phyloP scores from a whole-genome alignment of 2,329 filamentous ascomycete genomes.

The Pseudopyrenochaeta lycopersici region DNA sequence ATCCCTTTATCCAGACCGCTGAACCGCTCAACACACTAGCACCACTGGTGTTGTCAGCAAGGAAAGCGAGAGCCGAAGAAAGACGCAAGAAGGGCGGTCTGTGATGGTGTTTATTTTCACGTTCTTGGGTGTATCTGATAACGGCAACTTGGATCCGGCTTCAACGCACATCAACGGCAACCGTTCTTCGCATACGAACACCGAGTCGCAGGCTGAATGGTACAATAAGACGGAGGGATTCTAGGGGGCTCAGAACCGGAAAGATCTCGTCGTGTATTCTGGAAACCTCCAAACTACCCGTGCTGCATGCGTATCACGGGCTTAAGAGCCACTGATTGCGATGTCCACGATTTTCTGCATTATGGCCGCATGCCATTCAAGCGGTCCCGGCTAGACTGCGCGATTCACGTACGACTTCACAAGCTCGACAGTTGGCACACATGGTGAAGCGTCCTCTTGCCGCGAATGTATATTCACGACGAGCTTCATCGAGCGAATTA shows the following conservation, averaged over 20 bases:
- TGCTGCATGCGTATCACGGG: not conserved
- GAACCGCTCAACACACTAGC: constrained; percentile 73
- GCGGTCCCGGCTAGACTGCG: not conserved
- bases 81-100: constrained; percentile 58
- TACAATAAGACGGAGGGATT: constrained; percentile 31
- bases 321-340: not conserved
- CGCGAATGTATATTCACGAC: constrained; percentile 5
- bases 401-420: constrained; percentile 6
- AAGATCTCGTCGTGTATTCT: not conserved
- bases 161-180: constrained; percentile 25
- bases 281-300: not conserved
- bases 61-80: constrained; percentile 85
- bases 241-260: not conserved
- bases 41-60: constrained; percentile 85
- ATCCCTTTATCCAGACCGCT: constrained; percentile 61
- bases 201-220: constrained; percentile 40
- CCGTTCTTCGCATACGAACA: constrained; percentile 25
- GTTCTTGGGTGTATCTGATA: constrained; percentile 36
- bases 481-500: constrained; percentile 18
- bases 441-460: constrained; percentile 17
- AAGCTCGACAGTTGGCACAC: constrained; percentile 14
- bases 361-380: not conserved
- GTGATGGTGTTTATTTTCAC: constrained; percentile 35
- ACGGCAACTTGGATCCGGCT: constrained; percentile 31
- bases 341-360: not conserved